Conservation (phyloP, 2,329 filamentous ascomycete genomes). For the Elsinoe australis region DNA sequence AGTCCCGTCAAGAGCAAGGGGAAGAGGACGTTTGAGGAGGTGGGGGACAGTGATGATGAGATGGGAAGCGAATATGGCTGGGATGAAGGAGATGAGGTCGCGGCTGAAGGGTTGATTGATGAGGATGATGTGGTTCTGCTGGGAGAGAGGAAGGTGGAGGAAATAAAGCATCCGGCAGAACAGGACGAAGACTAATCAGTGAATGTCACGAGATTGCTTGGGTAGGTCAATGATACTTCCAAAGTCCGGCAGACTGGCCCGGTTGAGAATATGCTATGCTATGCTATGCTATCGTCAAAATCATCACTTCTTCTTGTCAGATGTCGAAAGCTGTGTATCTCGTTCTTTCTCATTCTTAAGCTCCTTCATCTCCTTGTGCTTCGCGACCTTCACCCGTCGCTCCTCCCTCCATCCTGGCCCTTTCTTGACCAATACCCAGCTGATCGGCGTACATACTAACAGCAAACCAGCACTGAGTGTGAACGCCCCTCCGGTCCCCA, state of each 20-base stretch:
- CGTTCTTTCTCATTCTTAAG: conserved; percentile 16
- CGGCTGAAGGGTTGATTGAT: conserved; percentile 35
- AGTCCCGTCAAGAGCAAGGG: conserved; percentile 19
- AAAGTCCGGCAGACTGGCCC: too few species aligned
- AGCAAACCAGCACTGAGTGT: conserved; percentile 40
- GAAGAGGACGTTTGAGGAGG: conserved; percentile 53
- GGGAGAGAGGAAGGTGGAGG: conserved; percentile 4
- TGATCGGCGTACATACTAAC: conserved; percentile 33
- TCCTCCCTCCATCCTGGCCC: conserved; percentile 40
- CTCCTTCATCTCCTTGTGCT: conserved; percentile 20
- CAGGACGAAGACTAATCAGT: too few species aligned
- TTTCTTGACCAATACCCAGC: conserved; percentile 35
- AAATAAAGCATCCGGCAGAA: too few species aligned
- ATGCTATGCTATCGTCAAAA: conserved; percentile 8
- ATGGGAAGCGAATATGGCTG: conserved; percentile 64
- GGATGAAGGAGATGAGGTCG: conserved; percentile 56
- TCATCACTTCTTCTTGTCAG: background rate
- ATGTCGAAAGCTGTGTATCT: background rate
- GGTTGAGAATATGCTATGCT: background rate
- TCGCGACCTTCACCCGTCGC: conserved; percentile 29
- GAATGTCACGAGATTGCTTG: too few species aligned
- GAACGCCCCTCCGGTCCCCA: conserved; percentile 41
- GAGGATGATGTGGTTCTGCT: conserved; percentile 29
- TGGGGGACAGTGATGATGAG: conserved; percentile 55
- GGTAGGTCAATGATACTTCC: too few species aligned